A percentile compares a stretch with the other conserved stretches of the same genome.
These are phyloP conservation scores for Pseudoscleropodium purum DNA, from an alignment of 225 moss, liverwort and hornwort species.

Conservation along the genomic window DNA sequence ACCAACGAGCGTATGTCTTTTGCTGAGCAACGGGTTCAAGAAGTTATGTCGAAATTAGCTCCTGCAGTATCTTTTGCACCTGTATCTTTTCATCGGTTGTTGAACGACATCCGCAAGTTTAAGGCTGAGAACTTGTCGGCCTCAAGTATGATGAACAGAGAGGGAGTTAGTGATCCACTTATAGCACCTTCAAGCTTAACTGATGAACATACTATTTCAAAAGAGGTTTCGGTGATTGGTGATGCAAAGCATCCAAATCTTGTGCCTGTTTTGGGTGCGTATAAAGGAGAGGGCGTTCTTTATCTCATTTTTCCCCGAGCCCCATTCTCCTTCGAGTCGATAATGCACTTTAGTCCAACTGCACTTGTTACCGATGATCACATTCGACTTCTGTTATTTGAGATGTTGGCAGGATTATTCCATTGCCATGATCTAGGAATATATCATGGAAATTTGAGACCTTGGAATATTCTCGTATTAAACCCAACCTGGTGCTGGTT, in stretches of 20 bases:
- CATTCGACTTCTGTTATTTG: slow-evolving; percentile 57
- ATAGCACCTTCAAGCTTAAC: neutral
- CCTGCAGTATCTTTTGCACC: slow-evolving; percentile 35
- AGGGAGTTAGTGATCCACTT: neutral
- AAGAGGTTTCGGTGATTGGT: neutral
- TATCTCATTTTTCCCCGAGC: slow-evolving; percentile 52
- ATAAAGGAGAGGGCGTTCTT: slow-evolving; percentile 44
- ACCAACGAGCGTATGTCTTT: neutral
- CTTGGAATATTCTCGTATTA: slow-evolving; percentile 55
- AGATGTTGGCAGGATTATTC: slow-evolving; percentile 63
- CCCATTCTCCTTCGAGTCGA: slow-evolving; percentile 44
- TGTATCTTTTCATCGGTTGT: slow-evolving; percentile 51
- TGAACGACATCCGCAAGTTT: slow-evolving; percentile 29
- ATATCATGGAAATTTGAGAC: slow-evolving; percentile 61
- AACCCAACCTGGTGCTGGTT: slow-evolving; percentile 67
- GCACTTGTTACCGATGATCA: slow-evolving; percentile 59
- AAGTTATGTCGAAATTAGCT: slow-evolving; percentile 37
- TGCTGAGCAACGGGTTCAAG: slow-evolving; percentile 11
- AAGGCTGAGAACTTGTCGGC: slow-evolving; percentile 4
- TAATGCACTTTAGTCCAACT: slow-evolving; percentile 67
- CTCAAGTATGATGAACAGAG: neutral
- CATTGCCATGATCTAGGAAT: slow-evolving; percentile 53
- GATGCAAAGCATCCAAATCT: slow-evolving; percentile 51
- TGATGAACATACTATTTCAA: neutral
- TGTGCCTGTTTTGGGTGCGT: slow-evolving; percentile 51